Percentiles rank a stretch among this genome's conserved stretches.
Conservation (phyloP, 1,284 basidiomycete species). For the Tylopilus orsonianus region DNA sequence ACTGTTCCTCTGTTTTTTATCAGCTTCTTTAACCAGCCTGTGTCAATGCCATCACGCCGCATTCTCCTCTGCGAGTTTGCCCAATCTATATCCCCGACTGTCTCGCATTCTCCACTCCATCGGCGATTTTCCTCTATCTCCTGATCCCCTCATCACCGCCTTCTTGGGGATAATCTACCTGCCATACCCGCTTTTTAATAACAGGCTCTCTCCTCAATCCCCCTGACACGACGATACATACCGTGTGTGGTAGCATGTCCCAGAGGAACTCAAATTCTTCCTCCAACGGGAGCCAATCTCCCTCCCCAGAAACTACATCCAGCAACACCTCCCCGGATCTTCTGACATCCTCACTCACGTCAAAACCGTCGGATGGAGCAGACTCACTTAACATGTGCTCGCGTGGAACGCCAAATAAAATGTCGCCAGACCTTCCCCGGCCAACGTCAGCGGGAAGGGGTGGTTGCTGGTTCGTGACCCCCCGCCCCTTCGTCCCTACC, state of each 20-base stretch:
- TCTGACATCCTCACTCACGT: conserved; percentile 39
- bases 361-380: conserved; percentile 39
- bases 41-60: conserved; percentile 35
- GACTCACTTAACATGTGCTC: conserved; percentile 40
- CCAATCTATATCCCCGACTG: conserved; percentile 35
- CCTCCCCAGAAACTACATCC: conserved; percentile 40
- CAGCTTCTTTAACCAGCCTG: conserved; percentile 32
- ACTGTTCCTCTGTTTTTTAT: conserved; percentile 18
- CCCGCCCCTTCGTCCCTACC: background rate
- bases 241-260: conserved; percentile 22
- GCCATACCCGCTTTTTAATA: conserved; percentile 27
- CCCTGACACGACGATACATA: conserved; percentile 19
- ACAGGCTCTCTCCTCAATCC: conserved; percentile 12
- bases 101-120: conserved; percentile 13
- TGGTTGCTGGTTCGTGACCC: conserved; percentile 65
- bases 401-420: conserved; percentile 48
- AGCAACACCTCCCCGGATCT: conserved; percentile 45
- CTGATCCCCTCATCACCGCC: conserved; percentile 28
- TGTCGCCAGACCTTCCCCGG: conserved; percentile 52
- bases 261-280: conserved; percentile 31
- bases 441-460: conserved; percentile 59
- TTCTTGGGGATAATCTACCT: conserved; percentile 22
- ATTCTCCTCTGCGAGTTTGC: conserved; percentile 28
- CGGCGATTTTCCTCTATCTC: conserved; percentile 30
- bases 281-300: conserved; percentile 45